These are phyloP conservation scores for Trichosporon ovoides DNA, from an alignment of 1,284 basidiomycete species.

Conservation along the genomic window DNA sequence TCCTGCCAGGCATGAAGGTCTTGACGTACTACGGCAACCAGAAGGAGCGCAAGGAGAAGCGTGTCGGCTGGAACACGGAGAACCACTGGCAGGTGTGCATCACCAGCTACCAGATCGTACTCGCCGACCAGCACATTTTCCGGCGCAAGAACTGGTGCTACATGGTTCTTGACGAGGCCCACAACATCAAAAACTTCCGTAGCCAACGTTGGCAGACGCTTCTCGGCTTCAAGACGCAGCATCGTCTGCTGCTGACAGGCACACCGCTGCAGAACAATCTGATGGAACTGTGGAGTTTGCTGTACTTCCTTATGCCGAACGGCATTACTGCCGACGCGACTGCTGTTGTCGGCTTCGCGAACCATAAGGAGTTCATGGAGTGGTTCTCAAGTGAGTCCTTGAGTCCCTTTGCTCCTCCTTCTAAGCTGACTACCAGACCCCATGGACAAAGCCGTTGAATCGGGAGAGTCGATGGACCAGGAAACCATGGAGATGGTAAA, in stretches of 20 bases:
- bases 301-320: slow-evolving; percentile 93
- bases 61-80: slow-evolving; percentile 90
- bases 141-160: slow-evolving; percentile 95
- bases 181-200: slow-evolving; percentile 98
- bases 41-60: slow-evolving; percentile 86
- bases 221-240: slow-evolving; percentile 86
- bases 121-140: slow-evolving; percentile 89
- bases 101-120: slow-evolving; percentile 88
- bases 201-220: slow-evolving; percentile 93
- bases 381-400: slow-evolving; percentile 86
- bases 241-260: slow-evolving; percentile 81
- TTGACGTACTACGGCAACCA: slow-evolving; percentile 87
- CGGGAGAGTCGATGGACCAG: slow-evolving; percentile 70
- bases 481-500: slow-evolving; percentile 80
- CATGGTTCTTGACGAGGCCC: slow-evolving; percentile 93
- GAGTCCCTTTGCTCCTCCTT: not conserved
- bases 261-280: slow-evolving; percentile 95
- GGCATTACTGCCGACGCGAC: slow-evolving; percentile 50
- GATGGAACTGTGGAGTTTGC: slow-evolving; percentile 88
- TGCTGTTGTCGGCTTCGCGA: slow-evolving; percentile 74
- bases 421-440: slow-evolving; percentile 57
- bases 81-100: slow-evolving; percentile 93
- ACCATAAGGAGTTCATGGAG: slow-evolving; percentile 87
- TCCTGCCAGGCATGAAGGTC: slow-evolving; percentile 86
- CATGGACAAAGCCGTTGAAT: slow-evolving; percentile 88